A percentile compares a stretch with the other conserved stretches of the same genome.
phyloP scores from a whole-genome alignment of 1,284 basidiomycete species.

The Meira nashicola region DNA sequence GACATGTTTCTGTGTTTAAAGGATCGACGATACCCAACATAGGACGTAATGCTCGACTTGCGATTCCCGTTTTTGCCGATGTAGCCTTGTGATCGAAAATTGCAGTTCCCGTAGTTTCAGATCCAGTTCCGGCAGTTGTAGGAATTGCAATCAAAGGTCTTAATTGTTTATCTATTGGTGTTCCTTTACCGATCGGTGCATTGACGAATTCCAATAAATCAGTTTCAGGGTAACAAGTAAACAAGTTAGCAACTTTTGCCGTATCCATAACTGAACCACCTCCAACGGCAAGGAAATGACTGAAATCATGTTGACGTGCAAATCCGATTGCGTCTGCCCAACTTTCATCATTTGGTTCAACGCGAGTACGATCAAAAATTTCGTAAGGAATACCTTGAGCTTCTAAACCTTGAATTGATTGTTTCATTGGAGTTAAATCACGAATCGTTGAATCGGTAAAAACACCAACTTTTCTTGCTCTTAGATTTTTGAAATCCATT shows the following conservation, averaged over 20 bases:
- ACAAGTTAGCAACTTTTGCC: constrained; percentile 83
- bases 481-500: constrained; percentile 67
- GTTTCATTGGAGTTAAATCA: constrained; percentile 73
- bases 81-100: constrained; percentile 73
- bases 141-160: constrained; percentile 86
- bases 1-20: constrained; percentile 73
- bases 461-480: constrained; percentile 69
- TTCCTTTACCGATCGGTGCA: constrained; percentile 87
- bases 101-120: constrained; percentile 88
- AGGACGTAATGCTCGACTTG: constrained; percentile 83
- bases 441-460: constrained; percentile 85
- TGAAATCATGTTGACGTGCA: constrained; percentile 78
- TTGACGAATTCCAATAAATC: constrained; percentile 90
- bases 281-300: constrained; percentile 68
- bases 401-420: constrained; percentile 75
- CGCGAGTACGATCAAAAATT: constrained; percentile 75
- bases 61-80: constrained; percentile 91
- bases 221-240: constrained; percentile 71
- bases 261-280: constrained; percentile 95
- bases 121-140: constrained; percentile 88
- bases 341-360: constrained; percentile 81
- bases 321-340: constrained; percentile 79
- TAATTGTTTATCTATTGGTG: constrained; percentile 71
- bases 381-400: constrained; percentile 71
- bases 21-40: constrained; percentile 81